Evolutionary conservation across 2,329 filamentous ascomycete genomes (phyloP).

Genomic region (Cytospora piceae): DNA sequence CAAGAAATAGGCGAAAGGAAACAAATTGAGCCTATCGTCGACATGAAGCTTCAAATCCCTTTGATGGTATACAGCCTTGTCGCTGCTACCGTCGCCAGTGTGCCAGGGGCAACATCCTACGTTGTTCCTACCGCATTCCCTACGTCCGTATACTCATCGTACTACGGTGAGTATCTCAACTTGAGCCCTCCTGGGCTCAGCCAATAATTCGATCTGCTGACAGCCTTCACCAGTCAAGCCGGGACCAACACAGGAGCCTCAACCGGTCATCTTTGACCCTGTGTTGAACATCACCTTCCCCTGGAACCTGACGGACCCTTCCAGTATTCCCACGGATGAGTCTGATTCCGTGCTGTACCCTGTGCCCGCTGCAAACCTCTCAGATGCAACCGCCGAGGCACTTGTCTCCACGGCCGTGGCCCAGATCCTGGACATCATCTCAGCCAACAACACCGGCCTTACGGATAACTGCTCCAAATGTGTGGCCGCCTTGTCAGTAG

Average conservation of each 20-base stretch:
- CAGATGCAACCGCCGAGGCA: slow-evolving; percentile 42
- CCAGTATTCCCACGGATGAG: slow-evolving; percentile 52
- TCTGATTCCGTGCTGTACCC: slow-evolving; percentile 57
- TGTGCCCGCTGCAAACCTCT: slow-evolving; percentile 49
- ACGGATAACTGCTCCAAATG: slow-evolving; percentile 56
- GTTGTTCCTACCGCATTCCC: slow-evolving; percentile 53
- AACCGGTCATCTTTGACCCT: slow-evolving; percentile 53
- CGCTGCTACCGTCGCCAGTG: slow-evolving; percentile 20
- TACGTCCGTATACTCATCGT: slow-evolving; percentile 53
- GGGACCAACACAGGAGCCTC: slow-evolving; percentile 39
- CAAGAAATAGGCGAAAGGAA: not conserved
- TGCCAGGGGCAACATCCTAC: slow-evolving; percentile 43
- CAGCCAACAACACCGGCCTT: slow-evolving; percentile 40
- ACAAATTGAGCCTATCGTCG: not conserved
- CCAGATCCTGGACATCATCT: slow-evolving; percentile 51
- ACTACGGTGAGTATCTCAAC: slow-evolving; percentile 43
- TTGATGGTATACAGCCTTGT: slow-evolving; percentile 19
- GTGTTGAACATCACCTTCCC: slow-evolving; percentile 58
- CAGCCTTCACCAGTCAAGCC: slow-evolving; percentile 34
- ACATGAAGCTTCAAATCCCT: slow-evolving; percentile 26
- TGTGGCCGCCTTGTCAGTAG: slow-evolving; percentile 52
- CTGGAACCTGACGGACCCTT: slow-evolving; percentile 57
- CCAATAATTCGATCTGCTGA: not conserved
- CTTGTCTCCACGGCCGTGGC: slow-evolving; percentile 48
- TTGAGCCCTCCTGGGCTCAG: not conserved